Conservation (phyloP, 2,329 filamentous ascomycete genomes). For the Talaromyces verruculosus region DNA sequence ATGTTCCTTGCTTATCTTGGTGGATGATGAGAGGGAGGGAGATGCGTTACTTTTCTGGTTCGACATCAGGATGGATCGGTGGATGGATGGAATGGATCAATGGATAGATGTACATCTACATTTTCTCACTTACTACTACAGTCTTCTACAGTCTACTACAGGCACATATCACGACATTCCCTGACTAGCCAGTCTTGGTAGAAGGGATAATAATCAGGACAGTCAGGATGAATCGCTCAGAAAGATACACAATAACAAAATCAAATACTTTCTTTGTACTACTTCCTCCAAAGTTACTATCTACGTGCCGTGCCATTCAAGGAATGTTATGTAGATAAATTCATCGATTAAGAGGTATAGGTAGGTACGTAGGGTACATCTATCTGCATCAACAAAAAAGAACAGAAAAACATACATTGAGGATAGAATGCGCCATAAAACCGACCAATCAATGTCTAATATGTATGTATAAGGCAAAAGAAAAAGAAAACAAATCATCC, state of each 20-base stretch:
- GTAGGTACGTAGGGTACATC: not conserved
- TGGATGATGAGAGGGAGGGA: not conserved
- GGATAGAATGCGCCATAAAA: constrained; percentile 8
- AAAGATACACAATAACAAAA: not conserved
- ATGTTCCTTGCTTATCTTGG: not conserved
- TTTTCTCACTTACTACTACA: not conserved
- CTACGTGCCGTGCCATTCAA: not conserved
- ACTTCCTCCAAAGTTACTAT: not conserved
- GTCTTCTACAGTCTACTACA: not conserved
- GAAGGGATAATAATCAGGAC: not conserved
- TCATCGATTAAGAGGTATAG: not conserved
- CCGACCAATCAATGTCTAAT: constrained; percentile 8
- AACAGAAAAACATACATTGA: not conserved
- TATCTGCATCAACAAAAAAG: not conserved
- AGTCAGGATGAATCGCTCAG: not conserved
- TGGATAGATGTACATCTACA: constrained; percentile 1
- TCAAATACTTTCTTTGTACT: not conserved
- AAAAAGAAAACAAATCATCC: not conserved
- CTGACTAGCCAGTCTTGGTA: not conserved
- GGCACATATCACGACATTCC: not conserved
- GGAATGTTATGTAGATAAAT: not conserved
- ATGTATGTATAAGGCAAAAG: constrained; percentile 9
- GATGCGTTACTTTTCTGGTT: not conserved
- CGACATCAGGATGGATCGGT: not conserved
- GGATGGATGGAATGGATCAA: not conserved